These are phyloP conservation scores for Aaosphaeria arxii DNA, from an alignment of 2,329 filamentous ascomycete genomes.

Conservation along the genomic window DNA sequence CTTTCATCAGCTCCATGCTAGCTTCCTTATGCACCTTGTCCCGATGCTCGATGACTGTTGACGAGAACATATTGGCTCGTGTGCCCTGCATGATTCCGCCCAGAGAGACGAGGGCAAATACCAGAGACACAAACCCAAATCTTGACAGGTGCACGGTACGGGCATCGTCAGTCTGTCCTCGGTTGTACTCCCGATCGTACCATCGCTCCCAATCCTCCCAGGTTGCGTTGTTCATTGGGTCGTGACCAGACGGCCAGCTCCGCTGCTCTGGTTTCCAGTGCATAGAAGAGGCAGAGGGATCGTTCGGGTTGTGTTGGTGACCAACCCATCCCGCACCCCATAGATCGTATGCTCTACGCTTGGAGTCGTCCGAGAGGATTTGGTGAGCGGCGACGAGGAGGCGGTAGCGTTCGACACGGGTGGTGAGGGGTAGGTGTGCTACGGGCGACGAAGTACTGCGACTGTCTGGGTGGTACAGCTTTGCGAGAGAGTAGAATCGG, in stretches of 20 bases:
- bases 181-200: constrained; percentile 26
- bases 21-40: constrained; percentile 65
- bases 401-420: constrained; percentile 83
- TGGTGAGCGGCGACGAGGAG: constrained; percentile 84
- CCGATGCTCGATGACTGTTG: constrained; percentile 63
- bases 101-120: constrained; percentile 66
- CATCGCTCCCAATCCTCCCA: constrained; percentile 94
- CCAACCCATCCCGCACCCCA: constrained; percentile 76
- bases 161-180: constrained; percentile 35
- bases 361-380: constrained; percentile 77
- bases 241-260: constrained; percentile 36
- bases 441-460: constrained; percentile 32
- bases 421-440: constrained; percentile 52
- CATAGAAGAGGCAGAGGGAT: constrained; percentile 8
- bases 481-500: constrained; percentile 86
- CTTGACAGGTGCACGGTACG: constrained; percentile 70
- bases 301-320: constrained; percentile 20
- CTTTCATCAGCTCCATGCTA: constrained; percentile 59
- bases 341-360: constrained; percentile 76
- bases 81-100: constrained; percentile 71
- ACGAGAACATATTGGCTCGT: constrained; percentile 62
- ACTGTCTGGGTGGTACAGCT: constrained; percentile 90
- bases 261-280: constrained; percentile 23
- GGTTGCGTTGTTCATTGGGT: constrained; percentile 72
- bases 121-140: constrained; percentile 69